A percentile compares a stretch with the other conserved stretches of the same genome.
These are phyloP conservation scores for Plasmodium coatneyi DNA, from an alignment of 169 alveolate genomes.

Conservation along the genomic window DNA sequence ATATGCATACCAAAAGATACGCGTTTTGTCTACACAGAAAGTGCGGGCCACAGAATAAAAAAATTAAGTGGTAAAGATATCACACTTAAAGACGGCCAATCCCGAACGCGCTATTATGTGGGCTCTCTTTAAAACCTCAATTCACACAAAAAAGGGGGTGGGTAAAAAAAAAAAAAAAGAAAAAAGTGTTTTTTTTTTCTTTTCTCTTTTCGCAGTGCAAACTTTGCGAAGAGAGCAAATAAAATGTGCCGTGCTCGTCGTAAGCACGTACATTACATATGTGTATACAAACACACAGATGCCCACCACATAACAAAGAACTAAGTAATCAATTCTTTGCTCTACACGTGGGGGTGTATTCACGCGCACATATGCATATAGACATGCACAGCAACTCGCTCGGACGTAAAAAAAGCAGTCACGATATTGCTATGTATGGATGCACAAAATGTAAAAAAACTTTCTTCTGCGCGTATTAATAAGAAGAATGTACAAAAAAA, in stretches of 20 bases:
- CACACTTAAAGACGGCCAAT: neutral
- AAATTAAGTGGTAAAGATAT: neutral
- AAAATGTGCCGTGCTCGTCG: neutral
- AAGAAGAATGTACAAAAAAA: slow-evolving; percentile 5
- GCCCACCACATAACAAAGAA: neutral
- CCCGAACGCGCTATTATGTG: neutral
- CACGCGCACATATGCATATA: neutral
- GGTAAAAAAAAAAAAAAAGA: neutral
- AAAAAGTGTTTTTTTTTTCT: neutral
- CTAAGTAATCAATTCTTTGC: slow-evolving; percentile 24
- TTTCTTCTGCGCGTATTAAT: neutral
- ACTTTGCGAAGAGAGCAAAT: slow-evolving; percentile 25
- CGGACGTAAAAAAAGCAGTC: neutral
- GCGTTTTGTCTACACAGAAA: neutral
- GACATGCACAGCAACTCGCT: neutral
- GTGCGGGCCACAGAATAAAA: neutral
- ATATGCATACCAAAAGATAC: neutral
- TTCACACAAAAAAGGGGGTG: slow-evolving; percentile 7
- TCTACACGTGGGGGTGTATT: neutral
- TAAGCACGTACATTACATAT: neutral
- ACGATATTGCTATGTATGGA: neutral
- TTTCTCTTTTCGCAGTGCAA: neutral
- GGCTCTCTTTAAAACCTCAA: neutral
- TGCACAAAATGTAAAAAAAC: neutral
- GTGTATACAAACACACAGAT: neutral